phyloP scores from a whole-genome alignment of 805 yeast genomes.

The Pichia gijzeniarum region DNA sequence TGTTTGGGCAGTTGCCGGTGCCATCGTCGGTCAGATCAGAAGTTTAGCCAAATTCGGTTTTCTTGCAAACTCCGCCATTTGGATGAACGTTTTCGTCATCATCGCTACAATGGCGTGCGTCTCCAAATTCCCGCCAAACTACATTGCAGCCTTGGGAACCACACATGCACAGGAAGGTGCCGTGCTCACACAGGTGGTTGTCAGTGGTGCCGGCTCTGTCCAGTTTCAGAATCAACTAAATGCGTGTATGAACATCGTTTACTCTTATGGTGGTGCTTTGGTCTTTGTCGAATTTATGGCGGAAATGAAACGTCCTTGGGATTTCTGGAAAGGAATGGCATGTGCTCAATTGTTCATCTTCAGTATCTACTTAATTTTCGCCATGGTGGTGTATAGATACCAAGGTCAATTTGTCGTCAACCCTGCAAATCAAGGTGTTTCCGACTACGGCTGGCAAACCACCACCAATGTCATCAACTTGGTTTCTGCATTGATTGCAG shows the following conservation, averaged over 20 bases:
- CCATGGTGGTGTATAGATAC: conserved; percentile 38
- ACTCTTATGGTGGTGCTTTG: conserved; percentile 45
- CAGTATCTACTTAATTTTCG: conserved; percentile 35
- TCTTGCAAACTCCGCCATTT: conserved; percentile 40
- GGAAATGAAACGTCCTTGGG: conserved; percentile 42
- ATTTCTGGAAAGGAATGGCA: conserved; percentile 43
- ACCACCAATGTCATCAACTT: conserved; percentile 36
- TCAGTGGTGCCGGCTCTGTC: conserved; percentile 24
- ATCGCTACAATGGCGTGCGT: conserved; percentile 40
- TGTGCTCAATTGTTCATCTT: conserved; percentile 37
- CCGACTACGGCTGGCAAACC: conserved; percentile 34
- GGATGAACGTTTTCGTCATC: conserved; percentile 40
- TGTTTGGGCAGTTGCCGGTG: conserved; percentile 39
- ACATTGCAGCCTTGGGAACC: conserved; percentile 21
- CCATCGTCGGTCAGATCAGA: conserved; percentile 39
- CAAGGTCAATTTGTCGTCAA: conserved; percentile 40
- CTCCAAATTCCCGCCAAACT: conserved; percentile 31
- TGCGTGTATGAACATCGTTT: conserved; percentile 37
- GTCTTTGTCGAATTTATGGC: conserved; percentile 42
- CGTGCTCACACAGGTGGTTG: conserved; percentile 22
- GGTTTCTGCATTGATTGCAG: conserved; percentile 39
- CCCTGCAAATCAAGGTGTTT: conserved; percentile 40
- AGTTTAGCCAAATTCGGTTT: conserved; percentile 35
- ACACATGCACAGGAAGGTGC: conserved; percentile 18
- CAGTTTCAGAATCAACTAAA: conserved; percentile 15